Conservation (phyloP, 2,329 filamentous ascomycete genomes). For the Bipolaris cookei region DNA sequence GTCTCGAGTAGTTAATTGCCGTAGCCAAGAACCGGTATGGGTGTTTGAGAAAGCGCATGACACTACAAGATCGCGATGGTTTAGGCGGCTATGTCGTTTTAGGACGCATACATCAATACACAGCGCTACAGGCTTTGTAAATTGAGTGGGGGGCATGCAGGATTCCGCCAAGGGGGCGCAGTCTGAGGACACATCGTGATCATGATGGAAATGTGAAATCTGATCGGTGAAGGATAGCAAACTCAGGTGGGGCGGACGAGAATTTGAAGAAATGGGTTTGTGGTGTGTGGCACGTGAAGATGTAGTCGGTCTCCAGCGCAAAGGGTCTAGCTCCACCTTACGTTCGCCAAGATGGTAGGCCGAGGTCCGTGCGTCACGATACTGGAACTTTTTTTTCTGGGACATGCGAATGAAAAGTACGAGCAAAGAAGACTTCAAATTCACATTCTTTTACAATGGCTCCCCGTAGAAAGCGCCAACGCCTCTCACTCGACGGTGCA, state of each 20-base stretch:
- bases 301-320: not conserved
- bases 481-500: slow-evolving; percentile 49
- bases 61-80: not conserved
- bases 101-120: not conserved
- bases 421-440: slow-evolving; percentile 3
- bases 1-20: not conserved
- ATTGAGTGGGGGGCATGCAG: slow-evolving; percentile 13
- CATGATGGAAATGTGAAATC: slow-evolving; percentile 5
- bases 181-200: slow-evolving; percentile 5
- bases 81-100: not conserved
- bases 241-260: not conserved
- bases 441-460: slow-evolving; percentile 37
- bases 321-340: slow-evolving; percentile 10
- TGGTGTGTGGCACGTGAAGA: not conserved
- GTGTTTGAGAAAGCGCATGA: slow-evolving; percentile 11
- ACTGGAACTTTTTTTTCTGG: slow-evolving; percentile 24
- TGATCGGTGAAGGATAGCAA: slow-evolving; percentile 6
- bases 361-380: slow-evolving; percentile 14
- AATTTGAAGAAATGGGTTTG: too few relatives aligned
- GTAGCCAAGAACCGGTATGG: slow-evolving; percentile 2
- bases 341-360: slow-evolving; percentile 17
- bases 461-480: slow-evolving; percentile 50
- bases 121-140: not conserved
- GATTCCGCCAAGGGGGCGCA: slow-evolving; percentile 2
- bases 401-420: slow-evolving; percentile 4